Percentiles rank a stretch among this genome's conserved stretches.
Conservation (phyloP, 208 protist species). For the Acanthamoeba healyi region DNA sequence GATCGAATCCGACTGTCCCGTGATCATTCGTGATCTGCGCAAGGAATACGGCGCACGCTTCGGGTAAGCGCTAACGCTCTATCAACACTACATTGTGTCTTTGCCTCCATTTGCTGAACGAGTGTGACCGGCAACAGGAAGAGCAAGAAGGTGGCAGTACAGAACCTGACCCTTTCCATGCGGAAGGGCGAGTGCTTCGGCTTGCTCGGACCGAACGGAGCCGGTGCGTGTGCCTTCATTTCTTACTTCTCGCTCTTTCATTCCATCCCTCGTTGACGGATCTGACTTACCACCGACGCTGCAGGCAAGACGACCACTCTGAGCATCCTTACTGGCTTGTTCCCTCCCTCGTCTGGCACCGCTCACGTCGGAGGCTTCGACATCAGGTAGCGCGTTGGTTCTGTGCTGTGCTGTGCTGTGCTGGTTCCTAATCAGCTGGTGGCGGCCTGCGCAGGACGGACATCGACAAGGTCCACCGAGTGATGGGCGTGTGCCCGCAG, state of each 20-base stretch:
- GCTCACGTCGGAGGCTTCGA: constrained; percentile 60
- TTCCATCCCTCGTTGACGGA: background rate
- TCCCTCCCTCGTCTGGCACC: constrained; percentile 65
- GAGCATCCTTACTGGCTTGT: constrained; percentile 81
- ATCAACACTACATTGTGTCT: background rate
- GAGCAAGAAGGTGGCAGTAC: constrained; percentile 73
- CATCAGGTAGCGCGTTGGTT: background rate
- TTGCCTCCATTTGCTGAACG: too few species aligned
- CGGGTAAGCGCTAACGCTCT: background rate
- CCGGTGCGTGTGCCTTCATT: constrained; percentile 15
- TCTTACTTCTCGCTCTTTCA: background rate
- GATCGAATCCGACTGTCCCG: constrained; percentile 25
- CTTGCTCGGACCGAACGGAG: constrained; percentile 89
- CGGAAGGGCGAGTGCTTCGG: constrained; percentile 81
- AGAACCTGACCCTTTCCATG: constrained; percentile 75
- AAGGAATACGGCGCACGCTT: constrained; percentile 72
- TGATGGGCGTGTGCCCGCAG: constrained; percentile 79
- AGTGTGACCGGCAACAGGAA: background rate
- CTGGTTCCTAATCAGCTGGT: background rate
- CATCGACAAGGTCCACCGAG: constrained; percentile 75
- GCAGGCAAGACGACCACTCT: constrained; percentile 87
- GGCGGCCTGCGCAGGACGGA: constrained; percentile 24
- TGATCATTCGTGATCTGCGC: constrained; percentile 52
- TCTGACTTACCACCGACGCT: too few species aligned
- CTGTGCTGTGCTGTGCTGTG: background rate